A percentile compares a stretch with the other conserved stretches of the same genome.
Conservation (phyloP, 2,329 filamentous ascomycete species). For the Fonsecaea multimorphosa region DNA sequence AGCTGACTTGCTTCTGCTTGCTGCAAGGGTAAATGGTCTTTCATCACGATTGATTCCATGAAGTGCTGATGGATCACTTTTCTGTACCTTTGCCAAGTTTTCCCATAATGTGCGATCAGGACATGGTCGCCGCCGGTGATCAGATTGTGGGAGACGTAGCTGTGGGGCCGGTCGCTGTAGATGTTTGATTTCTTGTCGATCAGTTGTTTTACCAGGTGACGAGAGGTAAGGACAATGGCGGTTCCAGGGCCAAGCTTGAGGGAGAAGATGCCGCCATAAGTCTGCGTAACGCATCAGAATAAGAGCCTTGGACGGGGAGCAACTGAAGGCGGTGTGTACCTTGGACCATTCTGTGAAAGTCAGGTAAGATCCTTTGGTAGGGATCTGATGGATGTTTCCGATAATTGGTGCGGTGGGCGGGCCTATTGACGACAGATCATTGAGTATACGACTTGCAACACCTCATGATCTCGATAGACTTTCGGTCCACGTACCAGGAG, state of each 20-base stretch:
- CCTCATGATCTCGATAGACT: background rate
- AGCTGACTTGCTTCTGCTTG: constrained; percentile 59
- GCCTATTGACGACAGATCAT: constrained; percentile 6
- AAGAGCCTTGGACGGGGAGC: constrained; percentile 39
- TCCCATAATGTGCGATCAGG: constrained; percentile 55
- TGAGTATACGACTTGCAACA: background rate
- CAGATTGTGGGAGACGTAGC: constrained; percentile 51
- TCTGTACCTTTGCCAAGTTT: constrained; percentile 55
- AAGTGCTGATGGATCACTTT: constrained; percentile 55
- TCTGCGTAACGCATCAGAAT: constrained; percentile 39
- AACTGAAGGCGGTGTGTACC: constrained; percentile 41
- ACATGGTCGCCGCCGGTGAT: constrained; percentile 57
- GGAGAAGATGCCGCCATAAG: constrained; percentile 53
- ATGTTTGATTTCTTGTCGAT: constrained; percentile 54
- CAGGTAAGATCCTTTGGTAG: constrained; percentile 43
- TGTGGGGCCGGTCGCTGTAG: constrained; percentile 53
- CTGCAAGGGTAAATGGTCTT: constrained; percentile 50
- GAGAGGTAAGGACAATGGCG: constrained; percentile 51
- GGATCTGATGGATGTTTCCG: constrained; percentile 51
- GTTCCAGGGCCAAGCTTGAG: constrained; percentile 53
- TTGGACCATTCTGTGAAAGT: constrained; percentile 54
- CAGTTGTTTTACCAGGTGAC: constrained; percentile 50
- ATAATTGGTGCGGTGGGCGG: constrained; percentile 43
- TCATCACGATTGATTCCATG: constrained; percentile 51
- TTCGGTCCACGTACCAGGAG: constrained; percentile 44